phyloP scores from a whole-genome alignment of 257 asterid genomes.

The Petunia secreta region DNA sequence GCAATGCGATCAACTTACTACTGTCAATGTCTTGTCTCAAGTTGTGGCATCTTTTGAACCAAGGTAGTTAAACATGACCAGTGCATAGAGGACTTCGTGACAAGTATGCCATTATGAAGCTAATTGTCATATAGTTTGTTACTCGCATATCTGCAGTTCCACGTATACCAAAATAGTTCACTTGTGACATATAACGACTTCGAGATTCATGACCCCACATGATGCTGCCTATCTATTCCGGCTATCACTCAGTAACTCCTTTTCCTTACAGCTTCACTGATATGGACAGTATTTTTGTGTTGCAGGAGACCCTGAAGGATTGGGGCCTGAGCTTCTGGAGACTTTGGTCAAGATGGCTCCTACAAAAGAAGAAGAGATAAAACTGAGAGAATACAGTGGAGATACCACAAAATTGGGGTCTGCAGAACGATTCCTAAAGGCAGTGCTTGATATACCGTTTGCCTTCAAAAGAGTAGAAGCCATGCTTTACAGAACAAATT shows the following conservation, averaged over 20 bases:
- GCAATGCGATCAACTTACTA: neutral
- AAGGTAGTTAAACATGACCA: neutral
- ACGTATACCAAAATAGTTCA: neutral
- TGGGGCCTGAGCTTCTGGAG: constrained; percentile 93
- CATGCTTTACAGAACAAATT: constrained; percentile 93
- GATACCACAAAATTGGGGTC: constrained; percentile 77
- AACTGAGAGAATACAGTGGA: constrained; percentile 70
- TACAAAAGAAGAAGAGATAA: constrained; percentile 96
- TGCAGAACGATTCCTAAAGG: constrained; percentile 91
- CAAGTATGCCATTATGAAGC: neutral
- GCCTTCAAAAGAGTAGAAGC: constrained; percentile 94
- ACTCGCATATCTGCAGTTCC: constrained; percentile 5
- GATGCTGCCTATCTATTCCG: neutral
- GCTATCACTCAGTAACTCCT: neutral
- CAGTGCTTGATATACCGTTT: constrained; percentile 81
- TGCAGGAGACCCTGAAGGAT: constrained; percentile 89
- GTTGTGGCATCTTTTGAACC: constrained; percentile 5
- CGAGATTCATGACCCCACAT: neutral
- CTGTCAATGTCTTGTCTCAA: neutral
- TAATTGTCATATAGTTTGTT: neutral
- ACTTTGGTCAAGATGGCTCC: constrained; percentile 99
- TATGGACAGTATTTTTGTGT: constrained; percentile 12
- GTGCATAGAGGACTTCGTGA: neutral
- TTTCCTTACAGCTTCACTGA: neutral
- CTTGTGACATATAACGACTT: neutral